phyloP scores from a whole-genome alignment of 2,329 filamentous ascomycete species.

The Huntiella savannae region DNA sequence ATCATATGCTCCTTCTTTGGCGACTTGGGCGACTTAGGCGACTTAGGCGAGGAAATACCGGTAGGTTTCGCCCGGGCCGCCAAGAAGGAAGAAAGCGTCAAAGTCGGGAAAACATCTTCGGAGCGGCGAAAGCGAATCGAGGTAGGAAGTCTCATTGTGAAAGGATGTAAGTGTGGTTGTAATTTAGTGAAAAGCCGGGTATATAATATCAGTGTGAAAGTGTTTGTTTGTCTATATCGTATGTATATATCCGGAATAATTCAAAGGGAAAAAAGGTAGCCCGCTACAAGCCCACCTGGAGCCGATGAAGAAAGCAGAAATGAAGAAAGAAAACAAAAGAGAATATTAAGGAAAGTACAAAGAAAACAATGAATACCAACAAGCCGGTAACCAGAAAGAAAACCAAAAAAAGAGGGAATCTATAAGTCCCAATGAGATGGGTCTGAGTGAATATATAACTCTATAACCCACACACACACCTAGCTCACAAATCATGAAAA shows the following conservation, averaged over 20 bases:
- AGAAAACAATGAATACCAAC: neutral
- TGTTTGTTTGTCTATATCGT: too few relatives aligned
- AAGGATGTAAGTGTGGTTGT: neutral
- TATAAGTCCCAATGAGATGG: too few relatives aligned
- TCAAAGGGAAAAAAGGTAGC: conserved; percentile 7
- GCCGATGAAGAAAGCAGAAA: conserved; percentile 2
- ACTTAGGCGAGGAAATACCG: neutral
- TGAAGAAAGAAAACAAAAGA: neutral
- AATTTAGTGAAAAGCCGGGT: neutral
- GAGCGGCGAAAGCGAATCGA: conserved; percentile 1
- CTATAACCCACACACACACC: too few relatives aligned
- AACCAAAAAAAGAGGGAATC: too few relatives aligned
- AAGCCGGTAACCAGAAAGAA: neutral
- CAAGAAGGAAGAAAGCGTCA: neutral
- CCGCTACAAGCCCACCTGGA: conserved; percentile 10
- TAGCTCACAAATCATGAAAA: too few relatives aligned
- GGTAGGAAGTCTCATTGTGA: conserved; percentile 8
- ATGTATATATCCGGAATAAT: too few relatives aligned
- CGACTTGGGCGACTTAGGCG: neutral
- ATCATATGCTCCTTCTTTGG: neutral
- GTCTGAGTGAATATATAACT: too few relatives aligned
- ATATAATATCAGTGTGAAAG: too few relatives aligned
- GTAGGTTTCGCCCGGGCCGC: neutral
- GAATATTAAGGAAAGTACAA: conserved; percentile 1
- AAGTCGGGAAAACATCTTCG: conserved; percentile 1